These are phyloP conservation scores for Phoma sp. DNA, from an alignment of 2,329 filamentous ascomycete species.

Conservation along the genomic window DNA sequence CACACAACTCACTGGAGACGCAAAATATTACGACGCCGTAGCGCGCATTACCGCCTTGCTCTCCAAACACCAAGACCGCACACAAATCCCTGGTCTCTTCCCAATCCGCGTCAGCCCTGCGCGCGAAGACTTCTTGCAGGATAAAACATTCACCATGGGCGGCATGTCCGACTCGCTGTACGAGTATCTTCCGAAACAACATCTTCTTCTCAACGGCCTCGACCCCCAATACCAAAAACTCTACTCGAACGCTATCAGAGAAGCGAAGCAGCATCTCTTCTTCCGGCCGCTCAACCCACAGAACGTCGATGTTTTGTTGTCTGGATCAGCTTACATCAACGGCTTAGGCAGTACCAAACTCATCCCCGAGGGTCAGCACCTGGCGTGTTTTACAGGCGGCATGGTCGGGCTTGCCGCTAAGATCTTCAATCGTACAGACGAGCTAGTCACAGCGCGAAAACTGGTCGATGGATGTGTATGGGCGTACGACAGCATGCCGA, in stretches of 20 bases:
- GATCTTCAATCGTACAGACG: slow-evolving; percentile 57
- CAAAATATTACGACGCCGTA: slow-evolving; percentile 49
- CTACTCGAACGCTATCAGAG: slow-evolving; percentile 72
- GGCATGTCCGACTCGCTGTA: slow-evolving; percentile 64
- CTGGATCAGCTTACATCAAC: slow-evolving; percentile 60
- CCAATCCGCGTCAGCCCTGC: slow-evolving; percentile 43
- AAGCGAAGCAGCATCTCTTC: slow-evolving; percentile 74
- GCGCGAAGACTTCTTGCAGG: slow-evolving; percentile 36
- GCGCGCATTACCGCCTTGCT: slow-evolving; percentile 45
- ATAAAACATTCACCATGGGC: slow-evolving; percentile 58
- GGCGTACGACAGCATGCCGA: slow-evolving; percentile 58
- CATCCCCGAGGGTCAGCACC: slow-evolving; percentile 56
- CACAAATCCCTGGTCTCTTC: slow-evolving; percentile 47
- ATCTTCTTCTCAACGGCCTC: slow-evolving; percentile 76
- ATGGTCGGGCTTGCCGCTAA: slow-evolving; percentile 62
- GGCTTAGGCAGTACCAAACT: slow-evolving; percentile 54
- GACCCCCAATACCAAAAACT: slow-evolving; percentile 74
- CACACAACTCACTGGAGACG: slow-evolving; percentile 47
- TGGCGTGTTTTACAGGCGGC: slow-evolving; percentile 62
- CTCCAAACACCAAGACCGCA: slow-evolving; percentile 44
- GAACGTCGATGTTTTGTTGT: slow-evolving; percentile 74
- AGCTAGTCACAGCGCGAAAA: slow-evolving; percentile 58
- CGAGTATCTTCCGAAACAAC: slow-evolving; percentile 68
- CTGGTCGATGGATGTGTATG: slow-evolving; percentile 64
- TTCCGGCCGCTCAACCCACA: slow-evolving; percentile 76